phyloP scores from a whole-genome alignment of 495 filamentous ascomycete species.

The Gamarada debralockiae region DNA sequence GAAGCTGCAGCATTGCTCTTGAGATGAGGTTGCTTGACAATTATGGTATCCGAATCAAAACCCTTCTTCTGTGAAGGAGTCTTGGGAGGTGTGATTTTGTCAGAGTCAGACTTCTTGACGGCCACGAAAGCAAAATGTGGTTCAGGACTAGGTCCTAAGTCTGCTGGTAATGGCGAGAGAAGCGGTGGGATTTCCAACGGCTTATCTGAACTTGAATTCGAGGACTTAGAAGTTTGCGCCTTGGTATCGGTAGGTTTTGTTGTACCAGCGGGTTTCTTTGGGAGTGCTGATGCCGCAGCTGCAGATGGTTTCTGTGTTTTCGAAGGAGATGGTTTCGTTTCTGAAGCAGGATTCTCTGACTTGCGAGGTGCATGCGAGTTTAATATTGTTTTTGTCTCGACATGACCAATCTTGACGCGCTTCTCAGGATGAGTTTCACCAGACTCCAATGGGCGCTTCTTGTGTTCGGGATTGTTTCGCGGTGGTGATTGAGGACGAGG shows the following conservation, averaged over 20 bases:
- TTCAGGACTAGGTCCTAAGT: conserved; percentile 14
- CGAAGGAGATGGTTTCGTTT: not conserved
- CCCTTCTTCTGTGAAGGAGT: conserved; percentile 2
- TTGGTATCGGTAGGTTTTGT: conserved; percentile 5
- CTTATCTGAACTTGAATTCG: conserved; percentile 7
- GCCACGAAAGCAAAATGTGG: not conserved
- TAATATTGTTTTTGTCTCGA: conserved; percentile 9
- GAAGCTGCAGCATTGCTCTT: not conserved
- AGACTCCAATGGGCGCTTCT: conserved; percentile 19
- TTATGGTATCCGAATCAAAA: conserved; percentile 12
- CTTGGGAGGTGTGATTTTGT: conserved; percentile 5
- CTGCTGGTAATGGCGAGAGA: conserved; percentile 22
- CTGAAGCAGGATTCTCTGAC: conserved; percentile 2
- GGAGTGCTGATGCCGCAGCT: conserved; percentile 2
- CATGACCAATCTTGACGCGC: conserved; percentile 19
- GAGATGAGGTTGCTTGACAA: conserved; percentile 11
- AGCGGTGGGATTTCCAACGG: conserved; percentile 15
- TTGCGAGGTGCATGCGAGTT: not conserved
- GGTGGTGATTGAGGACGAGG: conserved; percentile 20
- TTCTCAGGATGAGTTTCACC: conserved; percentile 17
- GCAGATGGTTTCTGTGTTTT: conserved; percentile 3
- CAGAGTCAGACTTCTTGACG: not conserved
- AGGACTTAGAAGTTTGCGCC: conserved; percentile 1
- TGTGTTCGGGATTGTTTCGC: conserved; percentile 7
- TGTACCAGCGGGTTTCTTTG: conserved; percentile 5